Evolutionary conservation across 2,329 filamentous ascomycete genomes (phyloP), one percentile per base, ranked within the genome.

Genomic region (Ilyonectria destructans): DNA sequence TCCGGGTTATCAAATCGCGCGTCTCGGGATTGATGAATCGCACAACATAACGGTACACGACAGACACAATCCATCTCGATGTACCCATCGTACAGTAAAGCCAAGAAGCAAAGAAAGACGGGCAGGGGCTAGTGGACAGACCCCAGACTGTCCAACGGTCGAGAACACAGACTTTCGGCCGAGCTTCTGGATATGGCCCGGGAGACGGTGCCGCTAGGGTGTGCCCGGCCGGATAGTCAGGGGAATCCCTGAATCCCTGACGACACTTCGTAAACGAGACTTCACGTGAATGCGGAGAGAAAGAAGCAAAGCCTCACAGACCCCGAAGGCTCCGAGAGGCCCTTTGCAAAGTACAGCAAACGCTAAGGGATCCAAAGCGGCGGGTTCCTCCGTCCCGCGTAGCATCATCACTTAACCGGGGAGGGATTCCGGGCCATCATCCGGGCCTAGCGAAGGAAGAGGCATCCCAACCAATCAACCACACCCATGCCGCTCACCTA

Each of bases 321-420:
- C 31, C 23, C 23, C 54, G 54, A 57, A 45, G 35, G 7, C 23
- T 35, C 58, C 58, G 46, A 43, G 29, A 33, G 19, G n/a, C 8
- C 45, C 19, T 9, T n/a, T 33, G 12, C 31, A 12, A 12, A 33
- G 17, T 17, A 33, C 6, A 12, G 9, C 29, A 19, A 6, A 23
- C 21, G 31, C 29, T 10, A 33, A 15, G n/a, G 2, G 29, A 12
- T 54, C 51, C 12, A 37, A 54, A 13, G 31, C 31, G 51, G 51
- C 31, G 19, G n/a, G 29, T 48, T 58, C 17, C 62, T 59, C 62
- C 62, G 62, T 65, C 56, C 46, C 37, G 48, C n/a, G 37, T 65
- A 29, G 23, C 57, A 65, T 61, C 8, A 17, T 40, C 17, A 31
- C 31, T 13, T 26, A 31, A 51, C 51, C 43, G 21, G 55, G 31